phyloP scores from a whole-genome alignment of 768 basidiomycete genomes.

The Russula griseocarnosa region DNA sequence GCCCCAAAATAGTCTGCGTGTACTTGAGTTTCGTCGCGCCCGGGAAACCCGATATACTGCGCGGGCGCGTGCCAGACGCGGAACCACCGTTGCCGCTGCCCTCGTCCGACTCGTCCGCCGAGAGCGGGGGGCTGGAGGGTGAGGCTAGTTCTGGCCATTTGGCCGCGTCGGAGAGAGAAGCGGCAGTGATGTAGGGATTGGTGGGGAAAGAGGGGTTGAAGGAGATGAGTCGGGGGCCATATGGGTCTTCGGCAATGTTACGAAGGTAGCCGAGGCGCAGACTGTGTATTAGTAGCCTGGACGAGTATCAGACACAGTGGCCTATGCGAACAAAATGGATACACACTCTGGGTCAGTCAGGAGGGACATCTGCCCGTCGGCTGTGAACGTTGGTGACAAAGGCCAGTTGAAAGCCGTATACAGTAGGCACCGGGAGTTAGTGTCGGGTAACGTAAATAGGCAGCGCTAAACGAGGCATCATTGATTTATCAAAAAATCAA shows the following conservation, averaged over 20 bases:
- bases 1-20: slow-evolving; percentile 85
- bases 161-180: slow-evolving; percentile 71
- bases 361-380: slow-evolving; percentile 23
- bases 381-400: background rate
- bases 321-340: background rate
- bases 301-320: background rate
- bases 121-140: slow-evolving; percentile 66
- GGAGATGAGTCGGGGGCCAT: slow-evolving; percentile 76
- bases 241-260: slow-evolving; percentile 81
- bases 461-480: background rate
- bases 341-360: slow-evolving; percentile 28
- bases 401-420: background rate
- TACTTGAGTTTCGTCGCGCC: slow-evolving; percentile 64
- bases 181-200: slow-evolving; percentile 79
- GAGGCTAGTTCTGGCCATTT: slow-evolving; percentile 81
- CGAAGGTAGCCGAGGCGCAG: slow-evolving; percentile 85
- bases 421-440: background rate
- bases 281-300: slow-evolving; percentile 74
- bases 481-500: background rate
- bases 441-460: no score
- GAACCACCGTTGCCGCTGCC: slow-evolving; percentile 24
- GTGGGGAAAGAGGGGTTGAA: slow-evolving; percentile 71
- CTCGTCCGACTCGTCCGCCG: slow-evolving; percentile 60
- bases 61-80: slow-evolving; percentile 22
- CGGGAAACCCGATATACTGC: slow-evolving; percentile 40